A percentile compares a stretch with the other conserved stretches of the same genome.
phyloP scores from a whole-genome alignment of 1,284 basidiomycete genomes.

The Ustanciosporium gigantosporum region DNA sequence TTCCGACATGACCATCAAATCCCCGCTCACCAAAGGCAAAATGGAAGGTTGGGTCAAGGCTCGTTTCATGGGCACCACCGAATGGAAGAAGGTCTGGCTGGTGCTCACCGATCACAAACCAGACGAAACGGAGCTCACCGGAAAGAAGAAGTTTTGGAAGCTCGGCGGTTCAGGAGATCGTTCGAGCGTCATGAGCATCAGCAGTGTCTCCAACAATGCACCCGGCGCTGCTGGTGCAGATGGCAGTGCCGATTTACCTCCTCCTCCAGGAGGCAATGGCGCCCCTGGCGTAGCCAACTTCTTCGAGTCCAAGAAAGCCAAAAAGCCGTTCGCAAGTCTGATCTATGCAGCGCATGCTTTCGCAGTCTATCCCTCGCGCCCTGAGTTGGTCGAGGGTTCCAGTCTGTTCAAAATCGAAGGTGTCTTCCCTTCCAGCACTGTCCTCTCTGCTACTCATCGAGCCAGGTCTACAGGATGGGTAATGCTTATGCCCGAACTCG shows the following conservation, averaged over 20 bases:
- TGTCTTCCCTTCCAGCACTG: constrained; percentile 43
- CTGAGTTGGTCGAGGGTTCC: constrained; percentile 57
- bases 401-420: constrained; percentile 60
- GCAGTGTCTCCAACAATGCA: constrained; percentile 15
- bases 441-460: constrained; percentile 67
- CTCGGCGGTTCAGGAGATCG: constrained; percentile 44
- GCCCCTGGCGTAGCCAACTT: constrained; percentile 55
- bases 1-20: constrained; percentile 39
- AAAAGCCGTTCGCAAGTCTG: constrained; percentile 56
- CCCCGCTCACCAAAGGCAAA: constrained; percentile 66
- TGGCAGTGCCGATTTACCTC: constrained; percentile 30
- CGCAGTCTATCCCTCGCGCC: constrained; percentile 58
- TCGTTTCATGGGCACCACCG: constrained; percentile 88
- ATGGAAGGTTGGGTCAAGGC: constrained; percentile 93
- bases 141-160: constrained; percentile 47
- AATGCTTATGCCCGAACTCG: constrained; percentile 62
- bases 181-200: constrained; percentile 40
- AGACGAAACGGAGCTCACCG: constrained; percentile 36
- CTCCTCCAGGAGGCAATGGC: constrained; percentile 51
- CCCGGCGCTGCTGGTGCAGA: constrained; percentile 28
- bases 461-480: constrained; percentile 62
- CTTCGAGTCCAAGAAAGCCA: constrained; percentile 56
- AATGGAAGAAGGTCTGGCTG: constrained; percentile 93
- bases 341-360: constrained; percentile 55
- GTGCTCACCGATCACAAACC: constrained; percentile 65